Conservation (phyloP, 2,329 filamentous ascomycete genomes). For the Akanthomyces dipterigenus region DNA sequence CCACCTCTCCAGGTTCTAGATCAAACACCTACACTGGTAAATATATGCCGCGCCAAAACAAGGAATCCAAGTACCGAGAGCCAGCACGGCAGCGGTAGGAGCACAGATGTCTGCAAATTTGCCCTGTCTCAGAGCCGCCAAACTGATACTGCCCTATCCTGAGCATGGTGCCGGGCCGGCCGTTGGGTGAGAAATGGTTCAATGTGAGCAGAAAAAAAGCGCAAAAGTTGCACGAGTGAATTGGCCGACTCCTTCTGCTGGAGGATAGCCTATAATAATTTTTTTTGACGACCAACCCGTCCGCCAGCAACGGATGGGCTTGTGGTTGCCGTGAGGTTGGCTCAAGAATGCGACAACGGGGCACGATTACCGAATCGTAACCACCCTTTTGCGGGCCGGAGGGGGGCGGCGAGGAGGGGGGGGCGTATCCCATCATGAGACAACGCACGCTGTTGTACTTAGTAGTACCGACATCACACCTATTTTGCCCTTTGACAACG, state of each 20-base stretch:
- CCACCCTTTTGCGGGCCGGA: constrained; percentile 9
- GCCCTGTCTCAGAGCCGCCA: not conserved
- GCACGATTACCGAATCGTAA: constrained; percentile 13
- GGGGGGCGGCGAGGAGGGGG: not conserved
- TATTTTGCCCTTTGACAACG: not conserved
- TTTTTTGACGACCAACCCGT: not conserved
- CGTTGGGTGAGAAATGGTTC: not conserved
- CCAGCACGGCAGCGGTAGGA: not conserved
- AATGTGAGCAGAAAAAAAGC: not conserved
- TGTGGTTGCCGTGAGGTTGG: constrained; percentile 4
- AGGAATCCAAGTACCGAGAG: not conserved
- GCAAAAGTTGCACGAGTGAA: too few relatives aligned
- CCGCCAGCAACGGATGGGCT: not conserved
- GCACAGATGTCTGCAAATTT: not conserved
- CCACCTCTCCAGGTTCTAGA: too few relatives aligned
- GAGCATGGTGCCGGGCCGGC: not conserved
- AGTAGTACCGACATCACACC: not conserved
- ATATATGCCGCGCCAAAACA: not conserved
- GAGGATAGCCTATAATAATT: too few relatives aligned
- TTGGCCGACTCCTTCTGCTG: too few relatives aligned
- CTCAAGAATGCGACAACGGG: constrained; percentile 12
- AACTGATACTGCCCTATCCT: not conserved
- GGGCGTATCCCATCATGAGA: not conserved
- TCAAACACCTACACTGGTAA: not conserved
- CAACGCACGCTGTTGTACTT: not conserved